Base-by-base conservation (phyloP, 305 asterid genomes). In the Rubia tinctorum region DNA sequence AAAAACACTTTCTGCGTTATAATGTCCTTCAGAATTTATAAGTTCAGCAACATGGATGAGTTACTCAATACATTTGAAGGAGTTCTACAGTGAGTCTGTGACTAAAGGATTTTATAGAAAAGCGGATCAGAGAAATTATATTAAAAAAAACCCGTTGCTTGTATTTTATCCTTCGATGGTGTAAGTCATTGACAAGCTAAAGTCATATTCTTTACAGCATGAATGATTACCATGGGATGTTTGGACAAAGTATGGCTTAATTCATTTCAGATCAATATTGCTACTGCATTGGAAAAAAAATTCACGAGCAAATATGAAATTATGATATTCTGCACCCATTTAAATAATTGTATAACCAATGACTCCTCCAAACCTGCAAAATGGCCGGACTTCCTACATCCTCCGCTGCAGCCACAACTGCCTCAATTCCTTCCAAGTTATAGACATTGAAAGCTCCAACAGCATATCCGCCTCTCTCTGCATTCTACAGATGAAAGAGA, bases 381-480 rank as follows among this genome's bases (percentile, higher is more conserved):
- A 94, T 94, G 80, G 99, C 98, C 68, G 98, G 97, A 81, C 99
- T 94, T 60, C 71, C 78, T 81, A 86, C 87, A 75, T 88, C 93
- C 86, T 94, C 98, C 20, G 98, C 99, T 62, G 98, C 97, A 82
- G 98, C 81, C 79, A 94, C 90, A 80, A 94, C 99, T 81, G 97
- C 97, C 82, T 88, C 87, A 76, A 94, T 82, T 77, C 99, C 99
- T 88, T 94, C 99, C 80, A 94, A 84, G 75, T 94, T 94, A 77
- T 94, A 94, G 66, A 94, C 88, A 34, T 94, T 94, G 80, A 94
- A 94, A 73, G 99, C 96, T 75, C 97, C 99, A 79, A 94, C 80
- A 78, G 97, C 99, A 82, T 94, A 94, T 75, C 90, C 91, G 72
- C 95, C 93, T 66, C 80, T 89, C 82, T 94, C 93, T 66, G 99